Evolutionary conservation across 2,329 filamentous ascomycete species (phyloP).

Genomic region (Colletotrichum cuscutae): DNA sequence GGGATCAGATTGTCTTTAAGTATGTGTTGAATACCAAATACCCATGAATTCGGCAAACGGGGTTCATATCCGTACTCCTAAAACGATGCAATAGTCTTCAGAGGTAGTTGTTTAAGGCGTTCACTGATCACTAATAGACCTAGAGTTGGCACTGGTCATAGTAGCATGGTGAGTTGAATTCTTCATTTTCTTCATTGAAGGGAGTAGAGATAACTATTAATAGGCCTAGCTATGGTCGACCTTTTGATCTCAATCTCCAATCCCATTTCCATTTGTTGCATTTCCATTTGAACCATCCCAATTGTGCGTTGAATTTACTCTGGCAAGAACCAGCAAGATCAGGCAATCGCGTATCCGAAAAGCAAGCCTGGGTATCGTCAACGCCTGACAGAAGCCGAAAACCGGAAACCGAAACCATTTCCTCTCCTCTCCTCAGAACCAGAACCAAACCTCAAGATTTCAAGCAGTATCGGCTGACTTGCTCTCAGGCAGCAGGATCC

Average conservation of each 20-base stretch:
- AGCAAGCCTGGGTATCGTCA: slow-evolving; percentile 29
- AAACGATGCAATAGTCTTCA: not conserved
- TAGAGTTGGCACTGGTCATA: not conserved
- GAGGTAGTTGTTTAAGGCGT: not conserved
- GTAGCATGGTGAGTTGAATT: not conserved
- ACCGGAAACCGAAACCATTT: not conserved
- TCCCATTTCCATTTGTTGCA: not conserved
- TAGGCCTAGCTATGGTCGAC: slow-evolving; percentile 19
- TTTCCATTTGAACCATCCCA: not conserved
- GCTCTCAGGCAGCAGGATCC: slow-evolving; percentile 11
- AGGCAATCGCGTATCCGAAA: slow-evolving; percentile 4
- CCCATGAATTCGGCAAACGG: slow-evolving; percentile 24
- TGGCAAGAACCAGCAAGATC: slow-evolving; percentile 13
- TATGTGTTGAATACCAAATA: slow-evolving; percentile 36
- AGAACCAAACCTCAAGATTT: not conserved
- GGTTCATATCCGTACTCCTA: not conserved
- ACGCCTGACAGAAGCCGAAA: slow-evolving; percentile 18
- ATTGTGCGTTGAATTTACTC: slow-evolving; percentile 6
- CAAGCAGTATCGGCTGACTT: not conserved
- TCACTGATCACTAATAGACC: not conserved
- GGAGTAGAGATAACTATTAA: slow-evolving; percentile 10
- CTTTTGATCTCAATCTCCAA: slow-evolving; percentile 3
- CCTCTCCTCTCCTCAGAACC: not conserved
- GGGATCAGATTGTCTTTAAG: slow-evolving; percentile 34
- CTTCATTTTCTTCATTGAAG: not conserved